Percentiles rank a stretch among this genome's conserved stretches.
phyloP scores from a whole-genome alignment of 2,329 filamentous ascomycete species.

The Orbilia blumenaviensis region DNA sequence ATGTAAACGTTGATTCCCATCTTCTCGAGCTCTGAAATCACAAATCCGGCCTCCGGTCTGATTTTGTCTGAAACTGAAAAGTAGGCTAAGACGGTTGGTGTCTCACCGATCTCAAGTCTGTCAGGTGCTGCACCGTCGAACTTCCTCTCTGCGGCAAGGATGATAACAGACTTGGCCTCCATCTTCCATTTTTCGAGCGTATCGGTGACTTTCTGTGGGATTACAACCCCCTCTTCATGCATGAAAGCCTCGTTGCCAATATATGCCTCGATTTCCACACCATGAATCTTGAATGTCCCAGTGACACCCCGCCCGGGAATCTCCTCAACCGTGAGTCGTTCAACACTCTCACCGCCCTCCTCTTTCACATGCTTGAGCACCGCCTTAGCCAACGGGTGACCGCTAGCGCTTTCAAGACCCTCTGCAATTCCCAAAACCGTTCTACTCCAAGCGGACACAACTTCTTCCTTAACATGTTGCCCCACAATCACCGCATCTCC shows the following conservation, averaged over 20 bases:
- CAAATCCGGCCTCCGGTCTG: constrained; percentile 73
- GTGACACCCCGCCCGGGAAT: constrained; percentile 76
- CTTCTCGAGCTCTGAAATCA: constrained; percentile 72
- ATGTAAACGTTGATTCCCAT: constrained; percentile 82
- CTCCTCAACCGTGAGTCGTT: constrained; percentile 67
- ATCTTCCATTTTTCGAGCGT: constrained; percentile 66
- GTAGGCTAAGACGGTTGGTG: constrained; percentile 67
- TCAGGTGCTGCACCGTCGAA: background rate
- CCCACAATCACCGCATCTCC: constrained; percentile 62
- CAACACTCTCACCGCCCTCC: constrained; percentile 57
- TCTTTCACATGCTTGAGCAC: constrained; percentile 71
- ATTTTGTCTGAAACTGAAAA: constrained; percentile 84
- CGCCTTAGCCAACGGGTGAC: constrained; percentile 77
- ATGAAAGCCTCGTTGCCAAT: constrained; percentile 80
- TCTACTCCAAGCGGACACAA: constrained; percentile 54
- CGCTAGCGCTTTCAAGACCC: constrained; percentile 74
- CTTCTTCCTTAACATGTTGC: constrained; percentile 6
- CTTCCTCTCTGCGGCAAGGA: constrained; percentile 33
- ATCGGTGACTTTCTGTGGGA: constrained; percentile 7
- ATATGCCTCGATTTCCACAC: constrained; percentile 65
- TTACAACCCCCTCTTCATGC: constrained; percentile 59
- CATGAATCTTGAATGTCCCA: constrained; percentile 64
- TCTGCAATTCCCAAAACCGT: constrained; percentile 66
- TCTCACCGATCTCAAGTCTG: constrained; percentile 56
- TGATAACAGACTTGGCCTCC: constrained; percentile 71